Evolutionary conservation across 2,329 filamentous ascomycete genomes (phyloP).

Genomic region (Didymellaceae sp.): DNA sequence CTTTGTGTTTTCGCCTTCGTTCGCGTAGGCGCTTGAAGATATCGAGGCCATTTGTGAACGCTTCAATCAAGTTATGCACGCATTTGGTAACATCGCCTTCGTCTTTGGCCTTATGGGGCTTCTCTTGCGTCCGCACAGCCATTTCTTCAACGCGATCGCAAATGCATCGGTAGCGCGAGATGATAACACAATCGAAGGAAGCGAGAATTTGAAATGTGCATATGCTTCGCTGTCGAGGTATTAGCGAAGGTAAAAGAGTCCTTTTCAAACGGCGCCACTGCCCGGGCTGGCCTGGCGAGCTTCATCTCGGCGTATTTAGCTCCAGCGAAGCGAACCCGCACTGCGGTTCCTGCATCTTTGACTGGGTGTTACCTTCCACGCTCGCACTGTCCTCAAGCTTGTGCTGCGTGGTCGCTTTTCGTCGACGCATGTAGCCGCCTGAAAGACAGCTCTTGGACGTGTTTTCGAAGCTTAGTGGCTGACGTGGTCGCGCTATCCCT

Average conservation of each 20-base stretch:
- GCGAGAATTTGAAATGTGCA: constrained; percentile 18
- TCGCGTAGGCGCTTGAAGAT: constrained; percentile 53
- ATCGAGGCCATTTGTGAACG: constrained; percentile 54
- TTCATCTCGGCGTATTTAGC: constrained; percentile 24
- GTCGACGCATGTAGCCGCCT: constrained; percentile 38
- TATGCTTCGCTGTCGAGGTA: constrained; percentile 25
- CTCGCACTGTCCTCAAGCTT: constrained; percentile 35
- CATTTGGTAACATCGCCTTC: constrained; percentile 42
- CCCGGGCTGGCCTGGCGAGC: constrained; percentile 32
- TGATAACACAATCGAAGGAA: constrained; percentile 20
- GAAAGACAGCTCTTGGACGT: constrained; percentile 32
- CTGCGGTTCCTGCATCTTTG: constrained; percentile 42
- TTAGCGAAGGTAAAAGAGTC: constrained; percentile 37
- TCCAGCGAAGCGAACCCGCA: constrained; percentile 8
- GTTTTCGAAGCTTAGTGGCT: constrained; percentile 32
- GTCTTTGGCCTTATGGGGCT: constrained; percentile 23
- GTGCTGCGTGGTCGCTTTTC: constrained; percentile 23
- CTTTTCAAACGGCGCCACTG: constrained; percentile 26
- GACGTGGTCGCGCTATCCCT: constrained; percentile 17
- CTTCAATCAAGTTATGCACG: constrained; percentile 52
- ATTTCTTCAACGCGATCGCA: constrained; percentile 25
- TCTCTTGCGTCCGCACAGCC: constrained; percentile 30
- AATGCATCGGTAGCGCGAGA: constrained; percentile 15
- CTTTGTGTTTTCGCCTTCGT: constrained; percentile 41
- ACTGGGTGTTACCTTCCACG: constrained; percentile 37